These are phyloP conservation scores for Anthracocystis panici-leucophaei DNA, from an alignment of 1,284 basidiomycete genomes.

Conservation along the genomic window DNA sequence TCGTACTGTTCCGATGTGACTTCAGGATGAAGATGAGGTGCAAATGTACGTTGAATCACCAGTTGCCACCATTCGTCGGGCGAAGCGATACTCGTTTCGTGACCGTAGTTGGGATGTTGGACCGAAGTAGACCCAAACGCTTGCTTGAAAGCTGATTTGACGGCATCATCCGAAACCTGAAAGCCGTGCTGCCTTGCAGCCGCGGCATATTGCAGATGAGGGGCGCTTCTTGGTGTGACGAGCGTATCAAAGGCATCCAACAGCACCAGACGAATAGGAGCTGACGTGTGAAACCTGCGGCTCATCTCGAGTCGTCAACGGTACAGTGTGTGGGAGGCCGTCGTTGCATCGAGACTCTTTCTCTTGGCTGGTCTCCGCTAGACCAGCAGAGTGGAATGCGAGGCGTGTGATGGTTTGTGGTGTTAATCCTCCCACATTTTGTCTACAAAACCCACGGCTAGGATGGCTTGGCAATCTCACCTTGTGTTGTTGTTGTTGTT, in stretches of 20 bases:
- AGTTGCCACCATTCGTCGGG: slow-evolving; percentile 56
- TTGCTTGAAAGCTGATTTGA: slow-evolving; percentile 42
- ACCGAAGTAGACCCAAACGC: slow-evolving; percentile 38
- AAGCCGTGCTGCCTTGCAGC: slow-evolving; percentile 31
- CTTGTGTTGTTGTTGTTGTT: too few species aligned
- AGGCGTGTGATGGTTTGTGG: too few species aligned
- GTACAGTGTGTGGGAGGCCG: background rate
- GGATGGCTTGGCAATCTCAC: too few species aligned
- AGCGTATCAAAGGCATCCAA: slow-evolving; percentile 61
- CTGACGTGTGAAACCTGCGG: slow-evolving; percentile 6
- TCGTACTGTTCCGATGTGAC: slow-evolving; percentile 15
- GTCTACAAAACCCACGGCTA: too few species aligned
- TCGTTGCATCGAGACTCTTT: background rate
- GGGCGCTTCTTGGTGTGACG: slow-evolving; percentile 39
- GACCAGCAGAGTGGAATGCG: too few species aligned
- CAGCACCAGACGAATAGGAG: slow-evolving; percentile 44
- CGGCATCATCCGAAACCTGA: slow-evolving; percentile 20
- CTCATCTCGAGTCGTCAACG: slow-evolving; percentile 8
- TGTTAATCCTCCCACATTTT: too few species aligned
- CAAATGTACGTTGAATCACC: slow-evolving; percentile 52
- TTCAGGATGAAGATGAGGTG: slow-evolving; percentile 11
- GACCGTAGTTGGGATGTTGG: slow-evolving; percentile 52
- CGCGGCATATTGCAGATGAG: slow-evolving; percentile 51
- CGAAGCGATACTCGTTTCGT: slow-evolving; percentile 31
- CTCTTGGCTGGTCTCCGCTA: background rate